A percentile compares a stretch with the other conserved stretches of the same genome.
phyloP scores from a whole-genome alignment of 208 protist genomes.

The Trypanosoma conorhini region DNA sequence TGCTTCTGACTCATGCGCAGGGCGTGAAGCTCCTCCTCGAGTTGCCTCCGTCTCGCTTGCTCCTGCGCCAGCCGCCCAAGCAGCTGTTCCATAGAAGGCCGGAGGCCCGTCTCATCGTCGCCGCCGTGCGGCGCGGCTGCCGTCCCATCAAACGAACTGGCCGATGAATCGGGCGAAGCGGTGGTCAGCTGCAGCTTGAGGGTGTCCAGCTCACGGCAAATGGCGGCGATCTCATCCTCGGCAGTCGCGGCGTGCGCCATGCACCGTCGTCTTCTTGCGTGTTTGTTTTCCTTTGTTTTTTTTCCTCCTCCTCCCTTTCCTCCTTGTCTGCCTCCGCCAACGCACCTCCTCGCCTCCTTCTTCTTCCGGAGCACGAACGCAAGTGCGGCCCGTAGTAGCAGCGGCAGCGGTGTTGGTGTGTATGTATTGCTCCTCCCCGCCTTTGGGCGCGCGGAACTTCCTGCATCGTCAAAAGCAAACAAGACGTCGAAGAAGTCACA shows the following conservation, averaged over 20 bases:
- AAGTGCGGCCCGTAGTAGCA: too few species aligned
- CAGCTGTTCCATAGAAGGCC: neutral
- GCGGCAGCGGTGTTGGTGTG: too few species aligned
- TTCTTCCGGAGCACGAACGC: neutral
- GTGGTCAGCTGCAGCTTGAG: conserved; percentile 14
- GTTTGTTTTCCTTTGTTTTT: neutral
- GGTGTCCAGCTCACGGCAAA: conserved; percentile 22
- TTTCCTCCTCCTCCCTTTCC: neutral
- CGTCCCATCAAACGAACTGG: neutral
- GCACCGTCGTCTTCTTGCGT: neutral
- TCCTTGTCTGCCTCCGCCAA: neutral
- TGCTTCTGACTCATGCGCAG: conserved; percentile 3
- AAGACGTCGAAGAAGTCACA: too few species aligned
- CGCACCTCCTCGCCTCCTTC: neutral
- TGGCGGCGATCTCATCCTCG: conserved; percentile 17
- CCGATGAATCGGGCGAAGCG: conserved; percentile 4
- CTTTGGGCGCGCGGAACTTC: too few species aligned
- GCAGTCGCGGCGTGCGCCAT: neutral
- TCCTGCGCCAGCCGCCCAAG: conserved; percentile 13
- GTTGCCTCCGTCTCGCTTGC: neutral
- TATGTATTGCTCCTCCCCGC: too few species aligned
- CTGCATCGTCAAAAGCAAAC: too few species aligned
- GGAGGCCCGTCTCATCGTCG: neutral
- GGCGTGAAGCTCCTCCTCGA: conserved; percentile 15
- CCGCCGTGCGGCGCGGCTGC: neutral